Evolutionary conservation across 176 grass and related monocot genomes (phyloP).

Genomic region (Oryza meyeriana): DNA sequence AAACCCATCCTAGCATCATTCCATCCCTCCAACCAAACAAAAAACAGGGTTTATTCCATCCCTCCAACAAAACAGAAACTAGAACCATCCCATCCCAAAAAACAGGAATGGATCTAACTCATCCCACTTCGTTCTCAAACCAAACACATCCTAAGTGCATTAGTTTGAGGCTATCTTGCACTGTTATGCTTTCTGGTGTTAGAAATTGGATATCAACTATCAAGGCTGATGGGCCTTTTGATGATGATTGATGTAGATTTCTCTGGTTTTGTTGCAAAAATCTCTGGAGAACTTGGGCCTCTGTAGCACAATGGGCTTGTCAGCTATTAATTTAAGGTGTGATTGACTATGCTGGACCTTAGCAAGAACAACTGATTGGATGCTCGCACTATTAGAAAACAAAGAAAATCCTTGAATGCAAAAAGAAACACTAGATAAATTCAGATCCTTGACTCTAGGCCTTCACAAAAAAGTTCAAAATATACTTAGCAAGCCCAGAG

Average conservation of each 20-base stretch:
- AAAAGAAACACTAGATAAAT: background rate
- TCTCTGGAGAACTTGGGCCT: background rate
- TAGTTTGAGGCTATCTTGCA: conserved; percentile 23
- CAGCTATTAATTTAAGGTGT: conserved; percentile 1
- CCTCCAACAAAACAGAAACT: no score
- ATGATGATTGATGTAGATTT: background rate
- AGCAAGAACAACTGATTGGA: background rate
- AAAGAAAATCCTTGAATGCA: background rate
- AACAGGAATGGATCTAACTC: no score
- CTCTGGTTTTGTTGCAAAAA: background rate
- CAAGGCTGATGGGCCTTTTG: background rate
- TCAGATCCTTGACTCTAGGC: background rate
- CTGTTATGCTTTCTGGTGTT: background rate
- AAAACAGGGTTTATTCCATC: no score
- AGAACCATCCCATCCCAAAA: no score
- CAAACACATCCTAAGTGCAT: no score
- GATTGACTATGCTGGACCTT: background rate
- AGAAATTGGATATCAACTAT: background rate
- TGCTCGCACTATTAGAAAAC: background rate
- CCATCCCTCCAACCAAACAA: no score
- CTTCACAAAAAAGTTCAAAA: background rate
- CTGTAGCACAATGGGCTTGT: background rate
- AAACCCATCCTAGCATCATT: no score
- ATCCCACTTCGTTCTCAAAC: no score
- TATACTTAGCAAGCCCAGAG: background rate